phyloP scores from a whole-genome alignment of 2,329 filamentous ascomycete species.

The Stagonosporopsis tanaceti region DNA sequence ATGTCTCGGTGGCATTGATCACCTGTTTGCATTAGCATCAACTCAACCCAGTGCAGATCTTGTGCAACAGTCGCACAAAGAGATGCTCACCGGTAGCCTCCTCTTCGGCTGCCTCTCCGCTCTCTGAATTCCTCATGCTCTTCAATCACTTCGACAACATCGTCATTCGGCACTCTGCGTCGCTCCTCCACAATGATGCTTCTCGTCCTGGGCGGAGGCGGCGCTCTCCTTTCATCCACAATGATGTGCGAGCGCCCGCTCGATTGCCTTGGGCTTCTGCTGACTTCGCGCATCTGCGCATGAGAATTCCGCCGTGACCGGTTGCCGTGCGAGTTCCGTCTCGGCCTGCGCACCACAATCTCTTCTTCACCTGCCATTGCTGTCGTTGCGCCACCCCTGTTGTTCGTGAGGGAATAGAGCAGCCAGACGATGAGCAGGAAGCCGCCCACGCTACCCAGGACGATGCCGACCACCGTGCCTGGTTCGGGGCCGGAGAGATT shows the following conservation, averaged over 20 bases:
- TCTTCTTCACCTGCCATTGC: constrained; percentile 63
- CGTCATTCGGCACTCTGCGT: constrained; percentile 56
- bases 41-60: constrained; percentile 8
- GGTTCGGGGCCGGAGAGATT: constrained; percentile 61
- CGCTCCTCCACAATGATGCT: constrained; percentile 56
- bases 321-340: constrained; percentile 42
- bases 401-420: constrained; percentile 53
- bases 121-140: constrained; percentile 57
- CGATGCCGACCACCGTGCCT: constrained; percentile 68
- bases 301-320: constrained; percentile 43
- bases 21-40: constrained; percentile 17
- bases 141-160: constrained; percentile 67
- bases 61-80: not conserved
- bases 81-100: constrained; percentile 57
- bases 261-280: constrained; percentile 46
- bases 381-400: constrained; percentile 37
- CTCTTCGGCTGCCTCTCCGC: constrained; percentile 50
- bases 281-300: constrained; percentile 48
- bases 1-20: constrained; percentile 8
- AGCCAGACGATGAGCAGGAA: constrained; percentile 64
- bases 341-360: constrained; percentile 59
- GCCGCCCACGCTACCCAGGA: constrained; percentile 62
- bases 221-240: constrained; percentile 48
- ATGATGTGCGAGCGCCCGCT: constrained; percentile 45
- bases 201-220: constrained; percentile 33